A percentile compares a stretch with the other conserved stretches of the same genome.
Evolutionary conservation across 2,329 filamentous ascomycete genomes (phyloP).

Genomic region (Aspergillus floridensis): DNA sequence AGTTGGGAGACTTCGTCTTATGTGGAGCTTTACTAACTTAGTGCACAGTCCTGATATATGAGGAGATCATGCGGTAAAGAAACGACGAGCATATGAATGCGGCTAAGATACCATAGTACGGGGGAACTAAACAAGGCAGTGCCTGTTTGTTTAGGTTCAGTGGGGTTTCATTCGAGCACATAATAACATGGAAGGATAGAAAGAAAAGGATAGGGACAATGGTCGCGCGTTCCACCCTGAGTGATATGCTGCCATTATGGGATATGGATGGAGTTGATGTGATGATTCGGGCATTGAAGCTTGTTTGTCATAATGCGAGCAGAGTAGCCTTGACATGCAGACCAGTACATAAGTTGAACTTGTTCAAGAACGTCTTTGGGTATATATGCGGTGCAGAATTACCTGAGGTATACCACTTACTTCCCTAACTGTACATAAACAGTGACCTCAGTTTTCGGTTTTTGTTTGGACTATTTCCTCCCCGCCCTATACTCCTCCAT

Average conservation of each 20-base stretch:
- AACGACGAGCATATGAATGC: constrained; percentile 1
- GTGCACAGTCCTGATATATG: constrained; percentile 73
- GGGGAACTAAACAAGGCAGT: not conserved
- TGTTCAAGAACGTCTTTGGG: not conserved
- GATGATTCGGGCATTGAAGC: not conserved
- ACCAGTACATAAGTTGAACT: not conserved
- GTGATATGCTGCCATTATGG: constrained; percentile 3
- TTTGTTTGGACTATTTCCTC: not conserved
- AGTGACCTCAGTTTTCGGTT: too few relatives aligned
- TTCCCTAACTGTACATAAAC: not conserved
- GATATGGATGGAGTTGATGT: not conserved
- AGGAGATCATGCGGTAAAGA: constrained; percentile 80
- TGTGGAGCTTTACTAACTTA: constrained; percentile 12
- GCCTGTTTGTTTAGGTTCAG: constrained; percentile 3
- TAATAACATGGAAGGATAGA: constrained; percentile 21
- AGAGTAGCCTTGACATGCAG: not conserved
- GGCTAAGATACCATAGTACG: not conserved
- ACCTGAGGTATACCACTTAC: not conserved
- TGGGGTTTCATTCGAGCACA: constrained; percentile 14
- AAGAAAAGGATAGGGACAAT: constrained; percentile 11
- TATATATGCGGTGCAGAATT: not conserved
- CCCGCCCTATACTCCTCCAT: constrained; percentile 22
- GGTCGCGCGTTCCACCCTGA: constrained; percentile 9
- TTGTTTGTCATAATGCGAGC: not conserved
- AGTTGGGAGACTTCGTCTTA: constrained; percentile 13